Evolutionary conservation across 345 rosid genomes (phyloP), one percentile per base, ranked within the genome.

Genomic region (Pelargonium nanum): DNA sequence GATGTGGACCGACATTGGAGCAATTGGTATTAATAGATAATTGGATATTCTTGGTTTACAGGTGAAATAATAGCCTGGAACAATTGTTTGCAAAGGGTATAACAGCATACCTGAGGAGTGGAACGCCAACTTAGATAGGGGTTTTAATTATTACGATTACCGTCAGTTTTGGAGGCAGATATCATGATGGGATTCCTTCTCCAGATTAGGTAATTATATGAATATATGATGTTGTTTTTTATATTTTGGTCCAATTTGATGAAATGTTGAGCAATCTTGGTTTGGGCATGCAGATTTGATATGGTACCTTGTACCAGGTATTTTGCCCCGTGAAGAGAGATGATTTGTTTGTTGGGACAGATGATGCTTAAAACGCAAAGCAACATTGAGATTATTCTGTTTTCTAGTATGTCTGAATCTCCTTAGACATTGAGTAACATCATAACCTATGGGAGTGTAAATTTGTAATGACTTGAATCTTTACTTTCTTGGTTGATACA

Each of bases 201-300:
- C 62, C 71, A 58, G 5, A 22, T 55, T 61, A 62, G 84, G 81
- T 72, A 54, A 52, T 48, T 26, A 56, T 7, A n/a, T 44, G 28
- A 7, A 2, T 7, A 26, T 53, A 44, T 24, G 30, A n/a, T 17
- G 22, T 16, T 22, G 13, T 32, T 45, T 21, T 63, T 34, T 9
- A 26, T 24, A 16, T 20, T n/a, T 26, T 3, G 16, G 20, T 57
- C 15, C 22, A 22, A 19, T 55, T 56, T 24, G 57, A 40, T 19
- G 57, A 32, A 58, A n/a, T 22, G 48, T 57, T 48, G 22, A 15
- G 58, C n/a, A n/a, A n/a, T n/a, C n/a, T n/a, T n/a, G n/a, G n/a
- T n/a, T n/a, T n/a, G n/a, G n/a, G n/a, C n/a, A n/a, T n/a, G n/a
- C n/a, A n/a, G n/a, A n/a, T n/a, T n/a, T n/a, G n/a, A n/a, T n/a